These are phyloP conservation scores for Monilinia polystroma DNA, from an alignment of 2,329 filamentous ascomycete genomes.

Conservation along the genomic window DNA sequence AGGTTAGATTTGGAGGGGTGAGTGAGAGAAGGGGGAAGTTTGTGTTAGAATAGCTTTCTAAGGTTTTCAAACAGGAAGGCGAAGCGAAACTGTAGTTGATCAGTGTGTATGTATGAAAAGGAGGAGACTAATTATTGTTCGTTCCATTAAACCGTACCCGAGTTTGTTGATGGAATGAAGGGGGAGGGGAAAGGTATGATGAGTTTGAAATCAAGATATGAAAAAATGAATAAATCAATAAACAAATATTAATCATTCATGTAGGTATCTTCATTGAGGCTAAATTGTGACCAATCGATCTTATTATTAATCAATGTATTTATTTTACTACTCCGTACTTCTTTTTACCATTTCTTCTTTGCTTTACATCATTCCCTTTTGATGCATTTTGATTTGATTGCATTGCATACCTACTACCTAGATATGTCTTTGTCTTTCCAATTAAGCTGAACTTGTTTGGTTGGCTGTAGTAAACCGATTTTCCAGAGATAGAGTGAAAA, in stretches of 20 bases:
- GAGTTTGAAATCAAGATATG: not conserved
- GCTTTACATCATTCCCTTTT: not conserved
- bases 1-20: not conserved
- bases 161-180: not conserved
- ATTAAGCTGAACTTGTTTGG: not conserved
- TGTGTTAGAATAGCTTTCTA: not conserved
- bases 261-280: not conserved
- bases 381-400: no score
- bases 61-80: not conserved
- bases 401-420: not conserved
- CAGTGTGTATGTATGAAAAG: not conserved
- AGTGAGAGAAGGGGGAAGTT: not conserved
- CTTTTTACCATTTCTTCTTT: not conserved
- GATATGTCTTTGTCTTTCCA: not conserved
- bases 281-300: not conserved
- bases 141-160: not conserved
- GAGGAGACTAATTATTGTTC: not conserved
- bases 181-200: not conserved
- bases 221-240: not conserved
- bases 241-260: not conserved
- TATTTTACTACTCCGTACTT: no score
- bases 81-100: not conserved
- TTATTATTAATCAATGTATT: no score
- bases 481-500: not conserved
- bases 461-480: not conserved